Evolutionary conservation across 352 stramenopile species (phyloP).

Genomic region (Phytophthora citricola): DNA sequence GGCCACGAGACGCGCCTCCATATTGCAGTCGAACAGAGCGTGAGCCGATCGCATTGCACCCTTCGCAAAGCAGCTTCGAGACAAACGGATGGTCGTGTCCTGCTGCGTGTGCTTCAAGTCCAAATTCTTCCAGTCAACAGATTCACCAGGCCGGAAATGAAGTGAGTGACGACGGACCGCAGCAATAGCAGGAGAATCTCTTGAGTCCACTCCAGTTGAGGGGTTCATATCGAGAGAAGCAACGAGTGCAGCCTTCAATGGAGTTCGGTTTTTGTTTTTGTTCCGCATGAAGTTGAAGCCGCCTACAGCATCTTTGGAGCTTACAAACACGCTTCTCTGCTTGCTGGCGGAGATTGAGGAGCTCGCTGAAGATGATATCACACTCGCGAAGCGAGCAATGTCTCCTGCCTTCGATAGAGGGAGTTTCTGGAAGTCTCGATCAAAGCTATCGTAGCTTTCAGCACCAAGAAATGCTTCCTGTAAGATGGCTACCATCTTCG

Average conservation of each 20-base stretch:
- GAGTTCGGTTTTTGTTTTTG: conserved; percentile 5
- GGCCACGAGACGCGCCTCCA: conserved; percentile 37
- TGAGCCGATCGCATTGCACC: conserved; percentile 46
- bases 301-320: conserved; percentile 6
- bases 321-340: conserved; percentile 28
- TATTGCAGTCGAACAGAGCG: conserved; percentile 43
- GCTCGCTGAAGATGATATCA: conserved; percentile 27
- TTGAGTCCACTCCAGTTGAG: conserved; percentile 31
- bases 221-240: background rate
- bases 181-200: conserved; percentile 6
- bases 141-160: conserved; percentile 31
- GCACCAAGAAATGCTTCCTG: conserved; percentile 26
- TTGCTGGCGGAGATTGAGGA: conserved; percentile 36
- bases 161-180: conserved; percentile 44
- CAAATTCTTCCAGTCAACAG: conserved; percentile 38
- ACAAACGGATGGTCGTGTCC: conserved; percentile 41
- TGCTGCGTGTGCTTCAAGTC: conserved; percentile 44
- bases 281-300: background rate
- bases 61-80: conserved; percentile 39
- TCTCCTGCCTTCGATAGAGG: conserved; percentile 21
- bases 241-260: background rate
- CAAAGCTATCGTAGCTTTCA: conserved; percentile 12
- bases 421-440: conserved; percentile 30
- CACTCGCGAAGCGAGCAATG: conserved; percentile 23
- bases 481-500: conserved; percentile 46